These are phyloP conservation scores for Thamnidium elegans DNA, from an alignment of 192 early-diverging fungal species.

Conservation along the genomic window DNA sequence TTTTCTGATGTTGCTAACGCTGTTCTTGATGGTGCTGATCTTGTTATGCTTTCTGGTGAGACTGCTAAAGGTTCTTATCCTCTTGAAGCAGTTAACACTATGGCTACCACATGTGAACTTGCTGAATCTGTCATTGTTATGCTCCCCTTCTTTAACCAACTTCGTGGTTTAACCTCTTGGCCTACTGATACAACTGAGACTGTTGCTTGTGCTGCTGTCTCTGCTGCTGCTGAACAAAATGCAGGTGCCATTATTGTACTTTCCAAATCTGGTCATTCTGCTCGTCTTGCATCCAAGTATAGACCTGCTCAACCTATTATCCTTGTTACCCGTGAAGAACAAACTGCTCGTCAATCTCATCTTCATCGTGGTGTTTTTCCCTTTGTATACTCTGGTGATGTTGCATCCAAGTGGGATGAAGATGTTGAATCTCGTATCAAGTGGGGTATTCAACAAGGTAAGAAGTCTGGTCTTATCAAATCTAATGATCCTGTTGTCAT, in stretches of 20 bases:
- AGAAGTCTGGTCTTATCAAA: conserved; percentile 59
- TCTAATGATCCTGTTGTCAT: conserved; percentile 71
- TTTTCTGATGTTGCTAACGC: conserved; percentile 96
- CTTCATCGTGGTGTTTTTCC: conserved; percentile 72
- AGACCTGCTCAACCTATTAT: conserved; percentile 87
- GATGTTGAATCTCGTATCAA: conserved; percentile 70
- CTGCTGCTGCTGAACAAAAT: conserved; percentile 70
- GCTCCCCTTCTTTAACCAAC: conserved; percentile 83
- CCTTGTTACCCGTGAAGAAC: conserved; percentile 69
- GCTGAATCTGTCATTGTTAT: conserved; percentile 92
- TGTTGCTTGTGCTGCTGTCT: conserved; percentile 82
- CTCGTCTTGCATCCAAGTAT: conserved; percentile 84
- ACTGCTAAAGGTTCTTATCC: conserved; percentile 91
- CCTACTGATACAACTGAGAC: conserved; percentile 84
- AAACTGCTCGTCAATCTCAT: conserved; percentile 67
- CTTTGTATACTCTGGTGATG: conserved; percentile 51
- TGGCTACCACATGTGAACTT: conserved; percentile 61
- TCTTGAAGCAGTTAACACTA: conserved; percentile 78
- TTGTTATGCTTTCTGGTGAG: conserved; percentile 95
- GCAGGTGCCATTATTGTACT: conserved; percentile 85
- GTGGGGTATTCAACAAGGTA: conserved; percentile 67
- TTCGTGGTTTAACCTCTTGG: conserved; percentile 69
- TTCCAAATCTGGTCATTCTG: conserved; percentile 81
- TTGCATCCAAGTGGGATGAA: conserved; percentile 51
- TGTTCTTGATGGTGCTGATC: conserved; percentile 89